Evolutionary conservation across 805 yeast genomes (phyloP).

Genomic region (Metschnikowia gruessii): DNA sequence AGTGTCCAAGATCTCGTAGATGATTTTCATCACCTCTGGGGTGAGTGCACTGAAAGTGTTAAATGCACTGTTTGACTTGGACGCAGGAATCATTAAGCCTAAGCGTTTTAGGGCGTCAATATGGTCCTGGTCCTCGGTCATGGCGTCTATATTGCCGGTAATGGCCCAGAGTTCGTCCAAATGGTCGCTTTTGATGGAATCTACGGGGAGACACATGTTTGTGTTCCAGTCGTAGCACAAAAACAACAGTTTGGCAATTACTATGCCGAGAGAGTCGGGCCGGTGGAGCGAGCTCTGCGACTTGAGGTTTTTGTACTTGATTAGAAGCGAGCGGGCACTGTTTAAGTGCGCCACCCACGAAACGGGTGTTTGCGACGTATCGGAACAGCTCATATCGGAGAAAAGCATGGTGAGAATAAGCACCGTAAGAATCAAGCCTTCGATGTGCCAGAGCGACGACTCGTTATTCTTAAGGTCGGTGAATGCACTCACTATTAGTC

Average conservation of each 20-base stretch:
- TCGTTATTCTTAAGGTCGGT: constrained; percentile 18
- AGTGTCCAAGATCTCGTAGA: constrained; percentile 14
- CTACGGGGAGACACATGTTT: constrained; percentile 17
- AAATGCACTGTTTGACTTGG: constrained; percentile 14
- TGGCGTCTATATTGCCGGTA: constrained; percentile 8
- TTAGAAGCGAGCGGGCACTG: constrained; percentile 27
- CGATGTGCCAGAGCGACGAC: constrained; percentile 23
- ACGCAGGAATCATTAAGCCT: constrained; percentile 18
- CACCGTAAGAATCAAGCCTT: constrained; percentile 27
- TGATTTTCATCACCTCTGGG: constrained; percentile 11
- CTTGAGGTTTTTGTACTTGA: constrained; percentile 22
- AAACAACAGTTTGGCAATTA: constrained; percentile 19
- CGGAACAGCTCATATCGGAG: constrained; percentile 21
- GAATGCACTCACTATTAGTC: constrained; percentile 20
- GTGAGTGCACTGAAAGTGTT: constrained; percentile 16
- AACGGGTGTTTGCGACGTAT: constrained; percentile 14
- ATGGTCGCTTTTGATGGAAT: constrained; percentile 9
- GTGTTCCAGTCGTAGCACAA: constrained; percentile 21
- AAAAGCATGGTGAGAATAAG: constrained; percentile 25
- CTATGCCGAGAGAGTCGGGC: constrained; percentile 21
- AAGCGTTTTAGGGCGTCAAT: constrained; percentile 10
- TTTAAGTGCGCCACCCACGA: constrained; percentile 28
- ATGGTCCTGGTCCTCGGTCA: constrained; percentile 11
- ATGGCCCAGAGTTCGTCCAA: constrained; percentile 12
- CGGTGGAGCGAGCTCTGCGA: constrained; percentile 11